These are phyloP conservation scores for Ganoderma resinaceum DNA, from an alignment of 1,284 basidiomycete species.

Conservation along the genomic window DNA sequence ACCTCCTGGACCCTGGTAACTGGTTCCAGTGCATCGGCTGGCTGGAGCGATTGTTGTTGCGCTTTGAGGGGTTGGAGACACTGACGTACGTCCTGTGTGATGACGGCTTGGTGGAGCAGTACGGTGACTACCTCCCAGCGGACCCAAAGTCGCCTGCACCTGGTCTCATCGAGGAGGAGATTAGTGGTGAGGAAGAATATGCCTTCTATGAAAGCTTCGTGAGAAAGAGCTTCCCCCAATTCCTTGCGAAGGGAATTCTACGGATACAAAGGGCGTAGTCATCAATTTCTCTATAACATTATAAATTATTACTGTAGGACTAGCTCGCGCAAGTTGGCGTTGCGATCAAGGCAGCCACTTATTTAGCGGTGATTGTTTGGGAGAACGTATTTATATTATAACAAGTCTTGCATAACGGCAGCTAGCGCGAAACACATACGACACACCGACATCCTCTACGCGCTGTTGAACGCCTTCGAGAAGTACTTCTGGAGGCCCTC, in stretches of 20 bases:
- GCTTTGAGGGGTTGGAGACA: neutral
- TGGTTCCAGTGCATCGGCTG: neutral
- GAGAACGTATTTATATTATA: too few species aligned
- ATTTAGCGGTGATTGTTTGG: too few species aligned
- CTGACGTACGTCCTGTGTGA: neutral
- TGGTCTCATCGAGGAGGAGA: neutral
- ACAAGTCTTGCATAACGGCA: too few species aligned
- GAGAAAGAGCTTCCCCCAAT: neutral
- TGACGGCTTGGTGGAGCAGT: neutral
- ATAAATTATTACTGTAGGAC: too few species aligned
- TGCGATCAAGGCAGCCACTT: too few species aligned
- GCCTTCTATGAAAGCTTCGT: neutral
- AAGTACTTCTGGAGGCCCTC: constrained; percentile 31
- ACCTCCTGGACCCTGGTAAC: neutral
- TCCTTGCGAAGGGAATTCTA: neutral
- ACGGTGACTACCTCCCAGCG: neutral
- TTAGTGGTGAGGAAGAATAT: neutral
- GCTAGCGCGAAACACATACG: too few species aligned
- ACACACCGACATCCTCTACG: neutral
- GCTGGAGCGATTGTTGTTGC: neutral
- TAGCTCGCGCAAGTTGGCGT: too few species aligned
- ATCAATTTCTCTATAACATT: too few species aligned
- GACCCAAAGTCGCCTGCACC: neutral
- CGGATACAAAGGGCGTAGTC: neutral
- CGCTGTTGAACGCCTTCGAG: neutral